Base-by-base conservation (phyloP, 2,329 filamentous ascomycete species). In the Aureobasidium uvarum region DNA sequence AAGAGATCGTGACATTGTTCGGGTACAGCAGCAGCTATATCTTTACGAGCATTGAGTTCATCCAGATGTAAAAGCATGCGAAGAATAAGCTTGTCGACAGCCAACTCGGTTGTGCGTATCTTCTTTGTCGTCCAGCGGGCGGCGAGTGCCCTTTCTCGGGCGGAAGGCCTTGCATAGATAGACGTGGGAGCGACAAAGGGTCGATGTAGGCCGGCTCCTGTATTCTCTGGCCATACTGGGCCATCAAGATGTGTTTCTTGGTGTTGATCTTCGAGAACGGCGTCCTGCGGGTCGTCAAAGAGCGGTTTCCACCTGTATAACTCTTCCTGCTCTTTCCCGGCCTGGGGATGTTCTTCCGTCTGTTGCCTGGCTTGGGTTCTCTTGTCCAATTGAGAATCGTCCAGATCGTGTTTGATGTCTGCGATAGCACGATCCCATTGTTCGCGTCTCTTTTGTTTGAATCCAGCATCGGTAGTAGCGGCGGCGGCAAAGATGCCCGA, bases 401-500 rank as follows among this genome's bases (percentile, higher is more conserved):
- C 74, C 76, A 67, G 86, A 69, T 62, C 81, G 65, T 79, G 76
- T 66, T 79, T 82, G 7, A 83, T 82, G 62, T 84, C 79, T 33
- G 83, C 81, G 69, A 91, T 83, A 66, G 84, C 83, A 23, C 76
- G 73, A 64, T 91, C 87, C 78, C 89, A 85, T 68, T 87, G 82
- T 67, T 80, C 80, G 54, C 84, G 81, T 68, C 85, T 80, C 46
- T 79, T 78, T 63, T 85, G 80, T 73, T 91, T 90, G 36, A 77
- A 74, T 33, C 80, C 78, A 6, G 84, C 84, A 73, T 92, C 89
- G 36, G 84, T 78, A 3, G 89, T 78, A 13, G 87, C 83, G 1
- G 87, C 88, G 2, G 85, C 84, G 5, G 86, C 87, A 71, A 90
- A 84, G 63, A 89, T 83, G 39, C 86, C 85, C 31, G 88, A 88